Conservation (phyloP, 2,329 filamentous ascomycete species). For the Diaporthe sp. region DNA sequence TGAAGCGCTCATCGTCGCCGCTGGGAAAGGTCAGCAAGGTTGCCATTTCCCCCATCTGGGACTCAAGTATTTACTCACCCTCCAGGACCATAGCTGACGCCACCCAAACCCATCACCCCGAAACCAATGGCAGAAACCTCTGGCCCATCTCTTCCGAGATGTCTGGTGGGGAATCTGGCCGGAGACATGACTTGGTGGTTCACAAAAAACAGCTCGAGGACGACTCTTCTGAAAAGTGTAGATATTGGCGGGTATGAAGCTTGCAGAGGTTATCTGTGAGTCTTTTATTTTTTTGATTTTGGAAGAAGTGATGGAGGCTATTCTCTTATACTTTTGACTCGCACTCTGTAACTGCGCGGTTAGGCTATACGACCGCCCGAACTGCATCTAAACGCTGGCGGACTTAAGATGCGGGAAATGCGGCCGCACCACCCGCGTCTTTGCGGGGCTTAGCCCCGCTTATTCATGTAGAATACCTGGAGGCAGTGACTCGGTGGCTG, state of each 20-base stretch:
- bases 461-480: too few species aligned
- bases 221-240: neutral
- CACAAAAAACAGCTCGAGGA: neutral
- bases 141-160: slow-evolving; percentile 46
- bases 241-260: neutral
- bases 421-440: slow-evolving; percentile 2
- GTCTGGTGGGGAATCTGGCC: slow-evolving; percentile 35
- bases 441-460: neutral
- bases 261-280: neutral
- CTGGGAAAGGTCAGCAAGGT: neutral
- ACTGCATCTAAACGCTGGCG: neutral
- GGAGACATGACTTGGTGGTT: slow-evolving; percentile 10
- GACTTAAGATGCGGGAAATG: neutral
- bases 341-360: neutral
- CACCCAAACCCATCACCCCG: slow-evolving; percentile 48
- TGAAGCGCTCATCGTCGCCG: slow-evolving; percentile 22
- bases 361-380: neutral
- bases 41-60: too few species aligned
- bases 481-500: neutral
- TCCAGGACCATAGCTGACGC: slow-evolving; percentile 42
- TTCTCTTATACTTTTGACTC: slow-evolving; percentile 6
- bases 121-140: slow-evolving; percentile 46
- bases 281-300: neutral
- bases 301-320: too few species aligned
- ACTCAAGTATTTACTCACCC: slow-evolving; percentile 37